A percentile compares a stretch with the other conserved stretches of the same genome.
phyloP scores from a whole-genome alignment of 352 stramenopile genomes.

The Phytophthora meadii region DNA sequence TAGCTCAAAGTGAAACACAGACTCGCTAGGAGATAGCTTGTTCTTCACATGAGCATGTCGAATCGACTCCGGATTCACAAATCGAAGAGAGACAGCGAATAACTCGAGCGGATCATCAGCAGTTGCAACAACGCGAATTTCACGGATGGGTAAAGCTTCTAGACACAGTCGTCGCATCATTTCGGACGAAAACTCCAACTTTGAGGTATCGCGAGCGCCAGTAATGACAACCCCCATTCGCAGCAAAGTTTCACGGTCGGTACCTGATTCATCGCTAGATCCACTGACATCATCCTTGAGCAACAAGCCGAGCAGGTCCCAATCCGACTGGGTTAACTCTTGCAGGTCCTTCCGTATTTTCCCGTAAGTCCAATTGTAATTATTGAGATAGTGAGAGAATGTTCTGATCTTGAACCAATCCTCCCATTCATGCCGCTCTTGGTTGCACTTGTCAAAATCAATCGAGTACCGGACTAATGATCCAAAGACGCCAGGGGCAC shows the following conservation, averaged over 20 bases:
- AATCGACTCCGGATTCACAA: too few relatives aligned
- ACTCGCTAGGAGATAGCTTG: too few relatives aligned
- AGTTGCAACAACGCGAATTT: constrained; percentile 6
- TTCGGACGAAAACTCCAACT: constrained; percentile 25
- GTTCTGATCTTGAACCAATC: constrained; percentile 4
- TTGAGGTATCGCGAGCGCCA: constrained; percentile 1
- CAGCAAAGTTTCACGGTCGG: constrained; percentile 1
- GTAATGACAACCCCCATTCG: constrained; percentile 8
- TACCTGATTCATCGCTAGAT: constrained; percentile 1
- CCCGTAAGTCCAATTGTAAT: not conserved
- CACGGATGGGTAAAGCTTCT: constrained; percentile 22
- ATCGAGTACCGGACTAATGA: constrained; percentile 32
- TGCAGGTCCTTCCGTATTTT: not conserved
- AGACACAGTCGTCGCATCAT: constrained; percentile 28
- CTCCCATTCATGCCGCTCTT: constrained; percentile 15
- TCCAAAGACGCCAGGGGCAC: constrained; percentile 29
- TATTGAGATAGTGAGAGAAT: not conserved
- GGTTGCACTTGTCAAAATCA: constrained; percentile 12
- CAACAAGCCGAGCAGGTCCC: constrained; percentile 2
- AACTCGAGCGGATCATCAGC: too few relatives aligned
- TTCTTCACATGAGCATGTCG: too few relatives aligned
- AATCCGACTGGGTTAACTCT: not conserved
- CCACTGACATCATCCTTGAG: constrained; percentile 6
- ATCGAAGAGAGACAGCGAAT: too few relatives aligned
- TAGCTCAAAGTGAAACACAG: too few relatives aligned